Percentiles rank a stretch among this genome's conserved stretches.
phyloP scores from a whole-genome alignment of 2,329 filamentous ascomycete species.

The Diaporthe aspalathi region DNA sequence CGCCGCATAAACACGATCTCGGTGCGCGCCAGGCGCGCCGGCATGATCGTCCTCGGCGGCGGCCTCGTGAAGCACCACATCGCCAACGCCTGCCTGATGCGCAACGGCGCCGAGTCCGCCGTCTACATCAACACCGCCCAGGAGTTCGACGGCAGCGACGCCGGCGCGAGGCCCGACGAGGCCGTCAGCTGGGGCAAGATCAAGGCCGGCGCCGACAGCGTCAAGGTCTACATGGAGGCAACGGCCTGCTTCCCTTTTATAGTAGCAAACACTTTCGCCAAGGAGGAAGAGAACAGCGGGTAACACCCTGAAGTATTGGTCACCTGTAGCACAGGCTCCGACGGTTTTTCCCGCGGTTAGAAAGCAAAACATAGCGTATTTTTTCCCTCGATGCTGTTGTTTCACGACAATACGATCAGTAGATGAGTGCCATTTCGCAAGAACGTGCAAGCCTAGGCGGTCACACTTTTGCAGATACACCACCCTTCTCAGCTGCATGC shows the following conservation, averaged over 20 bases:
- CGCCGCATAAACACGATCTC: constrained; percentile 92
- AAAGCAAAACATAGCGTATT: too few species aligned
- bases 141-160: constrained; percentile 97
- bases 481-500: not conserved
- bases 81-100: constrained; percentile 96
- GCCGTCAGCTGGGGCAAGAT: constrained; percentile 99
- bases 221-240: constrained; percentile 83
- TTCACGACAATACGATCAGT: too few species aligned
- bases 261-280: constrained; percentile 75
- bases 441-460: too few species aligned
- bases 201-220: constrained; percentile 85
- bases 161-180: constrained; percentile 93
- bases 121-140: constrained; percentile 98
- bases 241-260: constrained; percentile 75
- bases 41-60: constrained; percentile 95
- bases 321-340: not conserved
- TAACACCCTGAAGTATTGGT: not conserved
- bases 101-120: constrained; percentile 95
- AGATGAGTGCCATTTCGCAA: too few species aligned
- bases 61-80: constrained; percentile 99
- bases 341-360: too few species aligned
- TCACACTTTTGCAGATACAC: not conserved
- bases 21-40: constrained; percentile 85
- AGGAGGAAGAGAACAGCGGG: constrained; percentile 50
- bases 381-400: too few species aligned